These are phyloP conservation scores for Pseudogymnoascus sp. DNA, from an alignment of 2,329 filamentous ascomycete genomes.

Conservation along the genomic window DNA sequence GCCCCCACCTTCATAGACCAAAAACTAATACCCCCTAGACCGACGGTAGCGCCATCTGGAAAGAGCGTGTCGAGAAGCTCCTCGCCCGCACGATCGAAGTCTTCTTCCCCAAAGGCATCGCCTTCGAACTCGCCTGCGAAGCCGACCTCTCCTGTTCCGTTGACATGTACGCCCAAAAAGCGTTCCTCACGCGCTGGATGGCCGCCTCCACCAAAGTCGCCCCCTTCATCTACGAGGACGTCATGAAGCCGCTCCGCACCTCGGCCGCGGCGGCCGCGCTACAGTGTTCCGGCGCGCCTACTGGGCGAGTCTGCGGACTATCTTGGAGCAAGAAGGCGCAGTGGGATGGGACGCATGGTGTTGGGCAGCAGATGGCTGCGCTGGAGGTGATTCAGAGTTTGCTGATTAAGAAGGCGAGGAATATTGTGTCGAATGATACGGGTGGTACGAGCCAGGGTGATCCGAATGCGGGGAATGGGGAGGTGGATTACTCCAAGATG, in stretches of 20 bases:
- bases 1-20: neutral
- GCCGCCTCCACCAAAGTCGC: constrained; percentile 56
- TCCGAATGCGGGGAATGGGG: constrained; percentile 18
- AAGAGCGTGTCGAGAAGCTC: constrained; percentile 48
- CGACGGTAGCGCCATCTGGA: constrained; percentile 40
- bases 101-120: constrained; percentile 54
- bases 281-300: constrained; percentile 51
- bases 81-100: constrained; percentile 42
- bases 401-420: constrained; percentile 29
- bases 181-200: constrained; percentile 54
- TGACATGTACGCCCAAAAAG: constrained; percentile 58
- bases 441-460: constrained; percentile 37
- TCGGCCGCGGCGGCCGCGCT: constrained; percentile 48
- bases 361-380: constrained; percentile 66
- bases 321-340: constrained; percentile 46
- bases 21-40: constrained; percentile 18
- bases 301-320: constrained; percentile 52
- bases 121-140: constrained; percentile 61
- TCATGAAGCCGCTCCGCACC: constrained; percentile 46
- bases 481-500: constrained; percentile 13
- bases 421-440: constrained; percentile 33
- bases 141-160: constrained; percentile 50
- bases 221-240: constrained; percentile 46
- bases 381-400: constrained; percentile 51
- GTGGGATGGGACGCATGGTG: constrained; percentile 55